These are phyloP conservation scores for Aegilops sharonensis DNA, from an alignment of 176 grass and related monocot genomes.

Conservation along the genomic window DNA sequence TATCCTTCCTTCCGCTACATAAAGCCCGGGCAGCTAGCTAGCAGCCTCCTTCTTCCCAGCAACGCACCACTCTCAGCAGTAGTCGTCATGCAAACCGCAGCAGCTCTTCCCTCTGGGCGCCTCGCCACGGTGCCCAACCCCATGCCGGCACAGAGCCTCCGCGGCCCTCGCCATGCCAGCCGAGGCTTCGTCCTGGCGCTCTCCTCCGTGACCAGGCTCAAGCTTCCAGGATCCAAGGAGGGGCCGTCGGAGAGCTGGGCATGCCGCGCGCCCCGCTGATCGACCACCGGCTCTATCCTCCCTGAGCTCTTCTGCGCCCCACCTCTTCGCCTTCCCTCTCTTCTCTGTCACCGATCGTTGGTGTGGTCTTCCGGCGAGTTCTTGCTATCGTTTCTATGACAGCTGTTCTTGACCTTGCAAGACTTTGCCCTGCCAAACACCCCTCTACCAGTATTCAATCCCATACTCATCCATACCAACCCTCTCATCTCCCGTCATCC, in stretches of 20 bases:
- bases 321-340: not conserved
- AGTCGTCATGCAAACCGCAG: not conserved
- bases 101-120: not conserved
- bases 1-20: not conserved
- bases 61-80: not conserved
- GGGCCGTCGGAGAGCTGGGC: not conserved
- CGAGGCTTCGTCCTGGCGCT: not conserved
- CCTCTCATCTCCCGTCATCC: not conserved
- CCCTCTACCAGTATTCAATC: accelerated
- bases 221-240: not conserved
- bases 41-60: not conserved
- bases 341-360: not conserved
- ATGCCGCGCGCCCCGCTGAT: not conserved
- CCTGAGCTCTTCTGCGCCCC: not conserved
- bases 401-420: conserved; percentile 31
- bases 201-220: not conserved
- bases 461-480: not conserved
- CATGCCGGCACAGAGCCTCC: not conserved
- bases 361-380: not conserved
- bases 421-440: not conserved
- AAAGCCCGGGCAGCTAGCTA: not conserved
- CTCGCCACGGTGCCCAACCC: not conserved
- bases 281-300: conserved; percentile 10
- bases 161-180: not conserved
- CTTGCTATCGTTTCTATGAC: accelerated